Conservation (phyloP, 169 alveolate species). For the Plasmodium knowlesi region DNA sequence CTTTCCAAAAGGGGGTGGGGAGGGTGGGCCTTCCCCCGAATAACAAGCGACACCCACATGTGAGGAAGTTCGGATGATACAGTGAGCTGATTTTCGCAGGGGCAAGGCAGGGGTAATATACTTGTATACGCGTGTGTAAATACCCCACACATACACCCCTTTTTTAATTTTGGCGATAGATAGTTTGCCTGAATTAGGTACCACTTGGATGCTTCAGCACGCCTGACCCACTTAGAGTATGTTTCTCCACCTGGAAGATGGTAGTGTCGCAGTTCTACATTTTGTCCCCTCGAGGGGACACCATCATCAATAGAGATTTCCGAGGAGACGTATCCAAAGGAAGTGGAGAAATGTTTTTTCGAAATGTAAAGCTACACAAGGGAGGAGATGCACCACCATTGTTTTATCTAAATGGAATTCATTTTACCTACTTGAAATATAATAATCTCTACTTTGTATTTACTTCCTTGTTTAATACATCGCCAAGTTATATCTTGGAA, state of each 20-base stretch:
- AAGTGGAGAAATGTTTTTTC: conserved; percentile 93
- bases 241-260: background rate
- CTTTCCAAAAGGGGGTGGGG: background rate
- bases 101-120: background rate
- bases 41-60: background rate
- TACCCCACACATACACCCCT: background rate
- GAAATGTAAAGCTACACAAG: conserved; percentile 89
- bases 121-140: background rate
- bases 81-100: background rate
- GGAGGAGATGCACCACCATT: conserved; percentile 88
- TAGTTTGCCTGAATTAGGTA: background rate
- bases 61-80: background rate
- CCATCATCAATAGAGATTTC: conserved; percentile 93
- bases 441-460: conserved; percentile 91
- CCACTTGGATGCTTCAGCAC: background rate
- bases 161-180: background rate
- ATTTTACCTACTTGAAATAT: conserved; percentile 89
- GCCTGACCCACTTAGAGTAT: too few relatives aligned
- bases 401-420: conserved; percentile 90
- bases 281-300: conserved; percentile 95
- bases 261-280: conserved; percentile 93
- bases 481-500: conserved; percentile 95
- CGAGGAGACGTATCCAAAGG: conserved; percentile 91
- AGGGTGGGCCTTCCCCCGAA: background rate
- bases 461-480: conserved; percentile 91